phyloP scores from a whole-genome alignment of 345 rosid genomes.

The Aethionema arabicum region DNA sequence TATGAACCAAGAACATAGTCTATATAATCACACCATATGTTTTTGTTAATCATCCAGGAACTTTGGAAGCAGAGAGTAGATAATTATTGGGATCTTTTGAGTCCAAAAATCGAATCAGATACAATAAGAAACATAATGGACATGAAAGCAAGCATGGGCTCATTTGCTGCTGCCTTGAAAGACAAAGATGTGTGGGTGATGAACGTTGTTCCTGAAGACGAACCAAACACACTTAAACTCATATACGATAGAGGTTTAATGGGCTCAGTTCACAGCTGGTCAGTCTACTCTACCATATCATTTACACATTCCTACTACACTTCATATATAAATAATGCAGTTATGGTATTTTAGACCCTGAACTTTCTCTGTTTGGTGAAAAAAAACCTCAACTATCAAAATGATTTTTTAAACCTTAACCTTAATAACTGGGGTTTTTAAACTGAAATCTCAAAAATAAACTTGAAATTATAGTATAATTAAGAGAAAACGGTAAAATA shows the following conservation, averaged over 20 bases:
- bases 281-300: constrained; percentile 23
- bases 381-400: too few relatives aligned
- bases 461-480: too few relatives aligned
- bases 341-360: too few relatives aligned
- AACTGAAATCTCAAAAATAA: too few relatives aligned
- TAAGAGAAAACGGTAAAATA: too few relatives aligned
- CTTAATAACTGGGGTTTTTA: too few relatives aligned
- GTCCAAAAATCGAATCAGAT: constrained; percentile 61
- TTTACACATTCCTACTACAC: background rate
- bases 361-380: too few relatives aligned
- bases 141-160: constrained; percentile 85
- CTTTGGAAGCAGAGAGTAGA: constrained; percentile 67
- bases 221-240: constrained; percentile 72
- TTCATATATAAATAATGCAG: background rate
- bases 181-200: constrained; percentile 82
- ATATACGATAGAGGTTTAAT: constrained; percentile 82
- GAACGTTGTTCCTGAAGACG: constrained; percentile 73
- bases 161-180: constrained; percentile 79
- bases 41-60: constrained; percentile 42
- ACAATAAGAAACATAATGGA: constrained; percentile 85
- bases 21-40: background rate
- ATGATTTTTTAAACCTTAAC: too few relatives aligned
- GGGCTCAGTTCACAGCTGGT: constrained; percentile 74
- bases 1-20: constrained; percentile 2
- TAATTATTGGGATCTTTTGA: constrained; percentile 70